These are phyloP conservation scores for Cladobotryum mycophilum DNA, from an alignment of 2,329 filamentous ascomycete genomes.

Conservation along the genomic window DNA sequence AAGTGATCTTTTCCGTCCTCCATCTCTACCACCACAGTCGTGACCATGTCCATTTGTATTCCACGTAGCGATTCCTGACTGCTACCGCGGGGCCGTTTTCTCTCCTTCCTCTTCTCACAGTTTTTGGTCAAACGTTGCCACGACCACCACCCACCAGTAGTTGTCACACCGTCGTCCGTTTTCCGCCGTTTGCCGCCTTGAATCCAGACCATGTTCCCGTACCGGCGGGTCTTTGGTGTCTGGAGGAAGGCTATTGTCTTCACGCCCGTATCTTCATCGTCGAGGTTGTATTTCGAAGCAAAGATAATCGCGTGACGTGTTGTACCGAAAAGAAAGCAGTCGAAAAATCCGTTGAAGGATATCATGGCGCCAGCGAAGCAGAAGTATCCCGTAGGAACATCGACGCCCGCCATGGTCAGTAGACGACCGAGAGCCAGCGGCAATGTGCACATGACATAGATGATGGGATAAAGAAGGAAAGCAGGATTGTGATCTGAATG, in stretches of 20 bases:
- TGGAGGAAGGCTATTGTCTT: constrained; percentile 47
- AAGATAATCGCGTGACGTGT: constrained; percentile 50
- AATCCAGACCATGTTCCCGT: constrained; percentile 38
- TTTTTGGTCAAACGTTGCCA: constrained; percentile 16
- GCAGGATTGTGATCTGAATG: constrained; percentile 37
- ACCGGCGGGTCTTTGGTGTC: constrained; percentile 29
- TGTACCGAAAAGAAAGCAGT: constrained; percentile 47
- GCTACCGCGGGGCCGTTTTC: constrained; percentile 16
- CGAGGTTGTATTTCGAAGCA: constrained; percentile 26
- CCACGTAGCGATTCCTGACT: constrained; percentile 30
- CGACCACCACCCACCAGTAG: constrained; percentile 23
- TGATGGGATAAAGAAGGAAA: constrained; percentile 61
- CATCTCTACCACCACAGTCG: constrained; percentile 35
- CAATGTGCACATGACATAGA: constrained; percentile 63
- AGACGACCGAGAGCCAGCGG: constrained; percentile 61
- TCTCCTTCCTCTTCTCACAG: constrained; percentile 6
- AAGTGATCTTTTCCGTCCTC: constrained; percentile 21
- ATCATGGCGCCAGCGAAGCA: constrained; percentile 55
- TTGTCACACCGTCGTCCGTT: constrained; percentile 8
- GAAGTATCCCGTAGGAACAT: constrained; percentile 49
- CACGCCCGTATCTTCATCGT: constrained; percentile 41
- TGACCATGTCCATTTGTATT: constrained; percentile 40
- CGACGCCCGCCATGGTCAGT: constrained; percentile 50
- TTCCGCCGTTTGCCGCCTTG: constrained; percentile 21
- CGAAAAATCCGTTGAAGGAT: constrained; percentile 49